Evolutionary conservation across 2,329 filamentous ascomycete species (phyloP).

Genomic region (Fusarium sp.): DNA sequence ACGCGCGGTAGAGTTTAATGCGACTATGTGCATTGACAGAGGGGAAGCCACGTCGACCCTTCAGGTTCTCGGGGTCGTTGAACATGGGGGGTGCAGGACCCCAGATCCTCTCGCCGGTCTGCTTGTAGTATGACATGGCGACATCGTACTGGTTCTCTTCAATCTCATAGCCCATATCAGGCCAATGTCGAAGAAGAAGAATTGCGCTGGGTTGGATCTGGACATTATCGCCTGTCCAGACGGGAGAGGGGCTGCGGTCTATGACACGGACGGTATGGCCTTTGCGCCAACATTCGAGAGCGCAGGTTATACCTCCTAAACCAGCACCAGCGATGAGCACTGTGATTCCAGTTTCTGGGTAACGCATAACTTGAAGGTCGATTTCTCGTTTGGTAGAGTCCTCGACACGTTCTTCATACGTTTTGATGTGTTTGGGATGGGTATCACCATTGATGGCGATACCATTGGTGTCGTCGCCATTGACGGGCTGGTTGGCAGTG

Average conservation of each 20-base stretch:
- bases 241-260: constrained; percentile 14
- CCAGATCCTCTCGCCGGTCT: constrained; percentile 28
- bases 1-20: constrained; percentile 28
- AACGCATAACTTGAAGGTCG: constrained; percentile 23
- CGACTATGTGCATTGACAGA: constrained; percentile 29
- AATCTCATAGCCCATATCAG: constrained; percentile 33
- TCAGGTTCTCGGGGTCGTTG: constrained; percentile 25
- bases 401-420: background rate
- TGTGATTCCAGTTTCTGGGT: constrained; percentile 25
- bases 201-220: constrained; percentile 33
- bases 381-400: constrained; percentile 15
- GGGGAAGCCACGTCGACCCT: constrained; percentile 7
- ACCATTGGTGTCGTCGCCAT: background rate
- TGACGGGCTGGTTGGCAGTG: background rate
- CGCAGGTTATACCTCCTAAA: constrained; percentile 14
- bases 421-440: background rate
- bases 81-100: constrained; percentile 34
- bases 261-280: constrained; percentile 30
- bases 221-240: constrained; percentile 33
- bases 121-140: constrained; percentile 34
- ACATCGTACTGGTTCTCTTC: constrained; percentile 34
- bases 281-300: constrained; percentile 34
- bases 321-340: constrained; percentile 29
- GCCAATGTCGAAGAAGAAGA: constrained; percentile 27
- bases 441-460: background rate